Evolutionary conservation across 805 yeast genomes (phyloP).

Genomic region (Blastobotrys terrestris): DNA sequence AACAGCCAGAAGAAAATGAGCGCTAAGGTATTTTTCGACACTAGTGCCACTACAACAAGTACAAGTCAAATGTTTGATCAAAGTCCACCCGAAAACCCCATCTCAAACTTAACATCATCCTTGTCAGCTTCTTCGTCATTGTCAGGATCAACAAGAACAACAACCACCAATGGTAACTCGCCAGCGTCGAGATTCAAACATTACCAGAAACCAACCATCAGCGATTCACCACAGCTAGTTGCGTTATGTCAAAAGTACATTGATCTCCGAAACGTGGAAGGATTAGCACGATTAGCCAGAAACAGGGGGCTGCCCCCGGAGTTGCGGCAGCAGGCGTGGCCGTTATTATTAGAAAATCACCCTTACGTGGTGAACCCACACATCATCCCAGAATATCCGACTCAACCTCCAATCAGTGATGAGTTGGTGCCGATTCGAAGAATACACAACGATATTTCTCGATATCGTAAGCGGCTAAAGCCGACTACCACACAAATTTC

Average conservation of each 20-base stretch:
- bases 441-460: slow-evolving; percentile 28
- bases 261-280: slow-evolving; percentile 56
- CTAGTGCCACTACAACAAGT: neutral
- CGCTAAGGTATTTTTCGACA: neutral
- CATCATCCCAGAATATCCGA: slow-evolving; percentile 49
- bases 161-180: slow-evolving; percentile 2
- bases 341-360: slow-evolving; percentile 69
- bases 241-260: slow-evolving; percentile 52
- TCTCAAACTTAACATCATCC: slow-evolving; percentile 11
- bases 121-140: slow-evolving; percentile 23
- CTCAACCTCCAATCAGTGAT: slow-evolving; percentile 9
- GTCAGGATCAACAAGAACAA: slow-evolving; percentile 20
- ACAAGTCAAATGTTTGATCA: neutral
- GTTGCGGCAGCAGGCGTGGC: slow-evolving; percentile 78
- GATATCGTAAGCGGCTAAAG: slow-evolving; percentile 21
- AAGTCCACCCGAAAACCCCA: neutral
- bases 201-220: slow-evolving; percentile 38
- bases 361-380: slow-evolving; percentile 79
- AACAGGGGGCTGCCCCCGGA: slow-evolving; percentile 82
- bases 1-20: neutral
- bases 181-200: slow-evolving; percentile 25
- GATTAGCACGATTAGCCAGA: slow-evolving; percentile 73
- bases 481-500: slow-evolving; percentile 7
- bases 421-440: slow-evolving; percentile 25
- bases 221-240: slow-evolving; percentile 44